Conservation (phyloP, 352 stramenopile genomes). For the Thalassiosira mediterranea region DNA sequence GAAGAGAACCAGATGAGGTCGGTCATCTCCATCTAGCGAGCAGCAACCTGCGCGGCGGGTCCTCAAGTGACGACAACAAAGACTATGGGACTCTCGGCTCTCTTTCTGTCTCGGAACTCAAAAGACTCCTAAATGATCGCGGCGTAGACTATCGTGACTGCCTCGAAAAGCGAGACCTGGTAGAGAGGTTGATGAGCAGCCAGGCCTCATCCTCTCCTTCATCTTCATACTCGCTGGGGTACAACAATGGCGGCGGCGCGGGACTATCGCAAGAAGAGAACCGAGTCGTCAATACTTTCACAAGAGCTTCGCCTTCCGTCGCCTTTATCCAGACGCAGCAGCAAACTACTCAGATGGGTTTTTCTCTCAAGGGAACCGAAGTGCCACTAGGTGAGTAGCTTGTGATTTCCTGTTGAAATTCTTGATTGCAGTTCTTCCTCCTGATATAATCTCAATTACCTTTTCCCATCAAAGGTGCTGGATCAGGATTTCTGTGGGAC, state of each 20-base stretch:
- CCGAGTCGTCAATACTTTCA: constrained; percentile 66
- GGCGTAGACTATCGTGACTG: constrained; percentile 80
- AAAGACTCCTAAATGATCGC: constrained; percentile 68
- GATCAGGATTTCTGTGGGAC: constrained; percentile 84
- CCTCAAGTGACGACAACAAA: background rate
- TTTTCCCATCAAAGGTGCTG: constrained; percentile 48
- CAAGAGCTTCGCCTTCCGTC: constrained; percentile 58
- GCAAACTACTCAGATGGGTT: constrained; percentile 19
- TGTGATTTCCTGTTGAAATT: background rate
- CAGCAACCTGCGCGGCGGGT: background rate
- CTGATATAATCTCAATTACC: background rate
- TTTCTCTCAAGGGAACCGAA: constrained; percentile 59
- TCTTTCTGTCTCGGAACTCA: constrained; percentile 69
- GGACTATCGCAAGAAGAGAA: constrained; percentile 58
- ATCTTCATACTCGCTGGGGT: background rate
- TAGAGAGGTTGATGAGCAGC: constrained; percentile 57
- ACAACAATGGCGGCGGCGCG: background rate
- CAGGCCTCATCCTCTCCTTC: constrained; percentile 6
- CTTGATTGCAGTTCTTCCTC: background rate
- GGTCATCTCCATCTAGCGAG: background rate
- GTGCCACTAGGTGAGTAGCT: constrained; percentile 48
- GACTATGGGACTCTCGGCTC: constrained; percentile 20
- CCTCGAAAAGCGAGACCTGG: constrained; percentile 78
- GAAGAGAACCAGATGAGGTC: background rate
- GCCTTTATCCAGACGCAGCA: constrained; percentile 62